Conservation (phyloP, 768 basidiomycete genomes). For the Tricholoma bakamatsutake region DNA sequence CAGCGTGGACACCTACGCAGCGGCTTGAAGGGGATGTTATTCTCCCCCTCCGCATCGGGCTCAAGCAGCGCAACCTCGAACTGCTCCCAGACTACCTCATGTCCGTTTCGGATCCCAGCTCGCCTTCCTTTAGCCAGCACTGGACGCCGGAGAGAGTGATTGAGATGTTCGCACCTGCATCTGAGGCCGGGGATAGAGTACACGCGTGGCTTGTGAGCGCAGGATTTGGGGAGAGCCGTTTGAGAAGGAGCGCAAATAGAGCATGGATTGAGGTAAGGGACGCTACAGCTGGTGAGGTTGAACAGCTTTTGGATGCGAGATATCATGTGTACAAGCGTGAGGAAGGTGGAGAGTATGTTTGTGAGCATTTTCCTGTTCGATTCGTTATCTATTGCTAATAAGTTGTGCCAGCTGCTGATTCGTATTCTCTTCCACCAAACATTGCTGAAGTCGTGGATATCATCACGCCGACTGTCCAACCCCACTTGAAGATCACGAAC, state of each 20-base stretch:
- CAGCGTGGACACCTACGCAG: not conserved
- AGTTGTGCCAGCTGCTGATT: slow-evolving; percentile 19
- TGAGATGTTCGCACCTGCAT: slow-evolving; percentile 24
- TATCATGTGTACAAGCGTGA: slow-evolving; percentile 28
- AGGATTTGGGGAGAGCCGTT: slow-evolving; percentile 19
- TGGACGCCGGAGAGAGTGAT: slow-evolving; percentile 26
- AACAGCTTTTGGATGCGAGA: slow-evolving; percentile 24
- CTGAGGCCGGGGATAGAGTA: slow-evolving; percentile 21
- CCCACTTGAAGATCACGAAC: slow-evolving; percentile 16
- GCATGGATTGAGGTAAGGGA: slow-evolving; percentile 28
- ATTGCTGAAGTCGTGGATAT: slow-evolving; percentile 26
- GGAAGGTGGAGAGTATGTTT: slow-evolving; percentile 24
- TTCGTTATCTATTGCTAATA: not conserved
- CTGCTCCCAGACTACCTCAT: slow-evolving; percentile 23
- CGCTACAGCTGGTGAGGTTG: slow-evolving; percentile 25
- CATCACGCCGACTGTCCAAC: slow-evolving; percentile 30
- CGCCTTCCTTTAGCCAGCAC: slow-evolving; percentile 28
- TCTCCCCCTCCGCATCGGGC: slow-evolving; percentile 28
- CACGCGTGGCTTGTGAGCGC: slow-evolving; percentile 23
- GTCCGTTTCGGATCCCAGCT: slow-evolving; percentile 30
- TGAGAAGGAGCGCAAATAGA: slow-evolving; percentile 17
- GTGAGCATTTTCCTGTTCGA: slow-evolving; percentile 11
- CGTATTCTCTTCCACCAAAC: slow-evolving; percentile 26
- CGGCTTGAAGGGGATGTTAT: slow-evolving; percentile 3
- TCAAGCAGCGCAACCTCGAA: slow-evolving; percentile 29